phyloP scores from a whole-genome alignment of 73 alveolate species.

The Stentor roeselii region DNA sequence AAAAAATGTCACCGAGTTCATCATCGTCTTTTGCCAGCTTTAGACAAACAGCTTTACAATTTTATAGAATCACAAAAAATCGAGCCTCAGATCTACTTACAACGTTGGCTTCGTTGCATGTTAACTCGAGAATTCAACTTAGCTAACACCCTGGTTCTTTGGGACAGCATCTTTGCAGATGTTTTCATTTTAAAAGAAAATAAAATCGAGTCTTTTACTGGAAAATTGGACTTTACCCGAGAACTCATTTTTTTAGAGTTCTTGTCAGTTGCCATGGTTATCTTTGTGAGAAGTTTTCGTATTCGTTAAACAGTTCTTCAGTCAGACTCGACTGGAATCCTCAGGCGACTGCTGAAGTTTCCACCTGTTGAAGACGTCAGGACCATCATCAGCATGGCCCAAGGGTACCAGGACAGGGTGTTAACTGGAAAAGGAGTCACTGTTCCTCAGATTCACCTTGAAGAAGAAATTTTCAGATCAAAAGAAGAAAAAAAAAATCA shows the following conservation, averaged over 20 bases:
- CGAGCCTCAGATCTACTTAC: constrained; percentile 57
- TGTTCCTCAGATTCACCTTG: background rate
- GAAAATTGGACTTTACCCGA: constrained; percentile 37
- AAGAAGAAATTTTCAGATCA: background rate
- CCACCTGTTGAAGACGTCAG: constrained; percentile 30
- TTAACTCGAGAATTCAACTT: constrained; percentile 58
- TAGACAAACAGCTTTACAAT: constrained; percentile 43
- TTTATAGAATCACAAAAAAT: constrained; percentile 47
- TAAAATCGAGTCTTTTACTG: background rate
- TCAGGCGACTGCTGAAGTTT: constrained; percentile 22
- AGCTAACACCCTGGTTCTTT: constrained; percentile 37
- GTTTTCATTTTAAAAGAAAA: background rate
- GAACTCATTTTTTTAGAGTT: constrained; percentile 46
- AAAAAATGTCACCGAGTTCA: constrained; percentile 54
- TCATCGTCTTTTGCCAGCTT: constrained; percentile 41
- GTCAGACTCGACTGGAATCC: background rate
- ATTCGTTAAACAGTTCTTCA: background rate
- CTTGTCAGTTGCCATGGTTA: constrained; percentile 59
- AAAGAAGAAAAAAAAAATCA: background rate
- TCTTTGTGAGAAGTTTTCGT: constrained; percentile 23
- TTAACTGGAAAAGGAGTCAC: constrained; percentile 12
- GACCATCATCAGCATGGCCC: constrained; percentile 14
- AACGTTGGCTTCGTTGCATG: constrained; percentile 70
- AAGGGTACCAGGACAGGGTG: background rate
- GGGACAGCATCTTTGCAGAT: constrained; percentile 56